Evolutionary conservation across 2,329 filamentous ascomycete genomes (phyloP).

Genomic region (Talaromyces sp.): DNA sequence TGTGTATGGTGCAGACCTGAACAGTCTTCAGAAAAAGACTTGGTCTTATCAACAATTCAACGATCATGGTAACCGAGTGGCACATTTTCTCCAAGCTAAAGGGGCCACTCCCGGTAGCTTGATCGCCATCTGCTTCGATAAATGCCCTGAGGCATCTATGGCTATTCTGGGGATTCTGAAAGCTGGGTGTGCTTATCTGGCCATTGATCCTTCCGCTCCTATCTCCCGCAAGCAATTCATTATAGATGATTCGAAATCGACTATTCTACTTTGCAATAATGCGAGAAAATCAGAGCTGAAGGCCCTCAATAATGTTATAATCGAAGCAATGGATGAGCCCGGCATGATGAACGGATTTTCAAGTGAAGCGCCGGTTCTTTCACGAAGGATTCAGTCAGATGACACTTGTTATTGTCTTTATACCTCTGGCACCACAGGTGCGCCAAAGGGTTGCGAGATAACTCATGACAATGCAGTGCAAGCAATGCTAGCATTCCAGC

Average conservation of each 20-base stretch:
- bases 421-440: slow-evolving; percentile 84
- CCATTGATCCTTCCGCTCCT: slow-evolving; percentile 75
- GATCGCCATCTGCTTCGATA: slow-evolving; percentile 79
- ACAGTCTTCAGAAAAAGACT: slow-evolving; percentile 48
- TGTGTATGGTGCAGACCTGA: slow-evolving; percentile 58
- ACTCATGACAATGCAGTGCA: slow-evolving; percentile 89
- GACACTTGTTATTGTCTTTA: slow-evolving; percentile 81
- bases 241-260: slow-evolving; percentile 69
- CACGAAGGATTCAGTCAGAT: slow-evolving; percentile 46
- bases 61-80: slow-evolving; percentile 70
- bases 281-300: slow-evolving; percentile 46
- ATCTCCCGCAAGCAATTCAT: slow-evolving; percentile 76
- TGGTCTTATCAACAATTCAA: slow-evolving; percentile 81
- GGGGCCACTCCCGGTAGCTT: slow-evolving; percentile 61
- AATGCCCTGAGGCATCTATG: slow-evolving; percentile 82
- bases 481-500: slow-evolving; percentile 82
- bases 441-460: slow-evolving; percentile 83
- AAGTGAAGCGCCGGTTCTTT: slow-evolving; percentile 36
- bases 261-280: slow-evolving; percentile 63
- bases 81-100: slow-evolving; percentile 61
- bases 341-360: slow-evolving; percentile 40
- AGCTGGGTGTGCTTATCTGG: slow-evolving; percentile 77
- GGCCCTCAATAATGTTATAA: slow-evolving; percentile 35
- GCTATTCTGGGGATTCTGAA: slow-evolving; percentile 81
- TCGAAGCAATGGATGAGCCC: slow-evolving; percentile 52